Evolutionary conservation across 2,329 filamentous ascomycete species (phyloP).

Genomic region (Emydomyces testavorans): DNA sequence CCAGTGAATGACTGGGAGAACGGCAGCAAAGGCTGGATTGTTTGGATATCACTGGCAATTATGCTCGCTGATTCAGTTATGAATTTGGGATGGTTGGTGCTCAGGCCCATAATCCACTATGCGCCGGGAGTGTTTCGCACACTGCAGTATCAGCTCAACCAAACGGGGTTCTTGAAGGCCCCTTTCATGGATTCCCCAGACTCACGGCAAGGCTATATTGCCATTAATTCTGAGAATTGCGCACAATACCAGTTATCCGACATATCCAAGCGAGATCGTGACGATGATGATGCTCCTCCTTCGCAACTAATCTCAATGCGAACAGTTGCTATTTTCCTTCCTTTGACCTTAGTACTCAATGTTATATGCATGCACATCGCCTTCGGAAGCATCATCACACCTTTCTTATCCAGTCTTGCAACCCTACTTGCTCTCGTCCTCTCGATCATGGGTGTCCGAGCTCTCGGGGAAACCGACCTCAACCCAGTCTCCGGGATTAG

Average conservation of each 20-base stretch:
- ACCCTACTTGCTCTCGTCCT: conserved; percentile 70
- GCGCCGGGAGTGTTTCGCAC: conserved; percentile 28
- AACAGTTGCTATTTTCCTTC: conserved; percentile 62
- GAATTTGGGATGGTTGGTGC: conserved; percentile 66
- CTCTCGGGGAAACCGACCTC: conserved; percentile 71
- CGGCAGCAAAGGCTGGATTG: conserved; percentile 96
- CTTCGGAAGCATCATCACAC: conserved; percentile 71
- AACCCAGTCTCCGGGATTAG: conserved; percentile 95
- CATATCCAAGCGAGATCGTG: conserved; percentile 25
- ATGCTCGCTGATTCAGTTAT: conserved; percentile 92
- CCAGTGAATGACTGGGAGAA: conserved; percentile 77
- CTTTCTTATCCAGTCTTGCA: conserved; percentile 62
- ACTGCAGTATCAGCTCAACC: conserved; percentile 23
- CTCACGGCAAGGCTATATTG: conserved; percentile 13
- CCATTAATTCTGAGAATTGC: conserved; percentile 21
- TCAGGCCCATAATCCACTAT: conserved; percentile 49
- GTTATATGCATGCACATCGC: conserved; percentile 68
- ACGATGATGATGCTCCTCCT: conserved; percentile 66
- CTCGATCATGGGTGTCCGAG: conserved; percentile 53
- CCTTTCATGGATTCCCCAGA: conserved; percentile 15
- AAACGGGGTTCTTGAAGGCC: conserved; percentile 20
- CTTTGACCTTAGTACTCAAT: conserved; percentile 67
- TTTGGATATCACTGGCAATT: conserved; percentile 90
- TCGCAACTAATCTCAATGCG: conserved; percentile 67
- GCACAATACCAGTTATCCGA: conserved; percentile 23